phyloP scores from a whole-genome alignment of 192 early-diverging fungal species.

The Thamnidium elegans region DNA sequence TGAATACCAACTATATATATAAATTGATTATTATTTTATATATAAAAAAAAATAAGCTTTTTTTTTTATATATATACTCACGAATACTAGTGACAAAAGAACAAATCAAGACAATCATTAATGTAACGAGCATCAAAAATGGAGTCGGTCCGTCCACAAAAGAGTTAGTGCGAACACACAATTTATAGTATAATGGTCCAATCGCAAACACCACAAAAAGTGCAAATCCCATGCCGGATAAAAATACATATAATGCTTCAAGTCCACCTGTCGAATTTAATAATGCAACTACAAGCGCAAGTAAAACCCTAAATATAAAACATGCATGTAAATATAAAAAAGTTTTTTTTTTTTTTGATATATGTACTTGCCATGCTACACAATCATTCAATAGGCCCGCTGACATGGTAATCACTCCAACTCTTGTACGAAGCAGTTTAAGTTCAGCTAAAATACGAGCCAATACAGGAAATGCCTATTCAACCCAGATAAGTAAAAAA shows the following conservation, averaged over 20 bases:
- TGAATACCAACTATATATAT: slow-evolving; percentile 63
- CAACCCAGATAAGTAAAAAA: neutral
- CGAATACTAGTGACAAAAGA: slow-evolving; percentile 82
- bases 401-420: slow-evolving; percentile 82
- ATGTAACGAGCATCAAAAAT: slow-evolving; percentile 66
- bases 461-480: slow-evolving; percentile 86
- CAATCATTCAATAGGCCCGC: slow-evolving; percentile 87
- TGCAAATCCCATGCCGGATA: slow-evolving; percentile 65
- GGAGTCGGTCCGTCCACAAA: slow-evolving; percentile 54
- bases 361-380: slow-evolving; percentile 71
- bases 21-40: neutral
- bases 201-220: slow-evolving; percentile 68
- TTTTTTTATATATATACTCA: neutral
- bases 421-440: slow-evolving; percentile 75
- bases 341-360: slow-evolving; percentile 8
- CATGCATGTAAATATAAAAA: neutral
- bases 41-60: neutral
- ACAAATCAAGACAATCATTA: slow-evolving; percentile 68
- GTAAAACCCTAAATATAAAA: slow-evolving; percentile 38
- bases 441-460: slow-evolving; percentile 91
- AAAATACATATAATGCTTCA: slow-evolving; percentile 79
- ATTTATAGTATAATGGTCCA: slow-evolving; percentile 57
- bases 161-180: slow-evolving; percentile 49
- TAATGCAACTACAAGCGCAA: slow-evolving; percentile 82
- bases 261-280: slow-evolving; percentile 72